These are phyloP conservation scores for Dillenia suffruticosa DNA, from an alignment of 164 flowering plant genomes.

Conservation along the genomic window DNA sequence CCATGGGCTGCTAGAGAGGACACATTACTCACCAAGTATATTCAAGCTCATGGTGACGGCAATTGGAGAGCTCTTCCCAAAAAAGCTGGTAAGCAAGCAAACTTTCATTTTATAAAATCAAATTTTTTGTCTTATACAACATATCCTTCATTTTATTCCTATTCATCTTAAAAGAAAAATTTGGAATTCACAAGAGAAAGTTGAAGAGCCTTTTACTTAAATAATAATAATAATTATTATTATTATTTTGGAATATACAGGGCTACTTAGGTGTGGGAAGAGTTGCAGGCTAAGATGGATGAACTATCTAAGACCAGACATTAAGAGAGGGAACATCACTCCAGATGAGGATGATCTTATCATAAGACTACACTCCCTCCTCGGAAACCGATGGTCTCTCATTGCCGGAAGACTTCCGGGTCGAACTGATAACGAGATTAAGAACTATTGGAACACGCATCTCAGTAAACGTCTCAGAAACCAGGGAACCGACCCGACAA, in stretches of 20 bases:
- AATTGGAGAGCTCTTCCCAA: constrained; percentile 63
- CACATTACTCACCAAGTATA: constrained; percentile 42
- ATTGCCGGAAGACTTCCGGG: constrained; percentile 68
- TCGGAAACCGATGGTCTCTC: constrained; percentile 70
- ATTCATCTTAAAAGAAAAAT: too few species aligned
- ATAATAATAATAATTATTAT: background rate
- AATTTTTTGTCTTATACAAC: too few species aligned
- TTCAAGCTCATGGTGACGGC: constrained; percentile 60
- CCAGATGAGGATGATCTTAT: constrained; percentile 68
- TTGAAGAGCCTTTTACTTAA: too few species aligned
- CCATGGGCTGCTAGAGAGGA: constrained; percentile 74
- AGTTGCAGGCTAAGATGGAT: constrained; percentile 70
- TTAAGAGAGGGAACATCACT: constrained; percentile 58
- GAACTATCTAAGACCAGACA: constrained; percentile 64
- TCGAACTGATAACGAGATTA: constrained; percentile 80
- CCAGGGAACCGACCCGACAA: constrained; percentile 29
- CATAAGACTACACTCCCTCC: constrained; percentile 46
- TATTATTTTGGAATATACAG: constrained; percentile 14
- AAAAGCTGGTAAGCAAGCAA: constrained; percentile 42
- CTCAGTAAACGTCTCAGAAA: constrained; percentile 37
- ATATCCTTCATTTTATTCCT: too few species aligned
- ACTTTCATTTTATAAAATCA: background rate
- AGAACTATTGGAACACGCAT: constrained; percentile 71
- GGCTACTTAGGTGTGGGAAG: constrained; percentile 63
- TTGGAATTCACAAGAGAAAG: too few species aligned